Evolutionary conservation across 2,329 filamentous ascomycete genomes (phyloP).

Genomic region (Aotearoamyces nothofagi): DNA sequence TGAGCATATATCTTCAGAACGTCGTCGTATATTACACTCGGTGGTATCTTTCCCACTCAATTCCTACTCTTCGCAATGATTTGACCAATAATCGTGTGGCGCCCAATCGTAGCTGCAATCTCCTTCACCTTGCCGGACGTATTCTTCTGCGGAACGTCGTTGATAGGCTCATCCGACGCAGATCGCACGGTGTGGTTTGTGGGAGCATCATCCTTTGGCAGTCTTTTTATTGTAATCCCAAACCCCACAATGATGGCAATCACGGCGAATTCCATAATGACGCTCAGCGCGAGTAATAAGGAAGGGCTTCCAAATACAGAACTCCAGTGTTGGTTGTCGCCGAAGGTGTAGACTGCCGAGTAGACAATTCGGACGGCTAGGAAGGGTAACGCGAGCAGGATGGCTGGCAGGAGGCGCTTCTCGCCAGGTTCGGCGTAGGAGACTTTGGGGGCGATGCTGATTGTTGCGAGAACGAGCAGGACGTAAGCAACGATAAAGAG

Average conservation of each 20-base stretch:
- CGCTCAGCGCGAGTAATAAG: conserved; percentile 26
- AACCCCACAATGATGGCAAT: conserved; percentile 23
- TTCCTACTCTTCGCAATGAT: too few relatives aligned
- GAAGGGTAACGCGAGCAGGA: conserved; percentile 26
- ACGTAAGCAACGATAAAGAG: conserved; percentile 25
- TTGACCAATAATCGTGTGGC: too few relatives aligned
- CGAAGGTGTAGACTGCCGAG: conserved; percentile 23
- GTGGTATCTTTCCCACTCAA: too few relatives aligned
- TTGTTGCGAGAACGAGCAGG: conserved; percentile 19
- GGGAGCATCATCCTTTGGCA: too few relatives aligned
- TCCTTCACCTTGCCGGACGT: too few relatives aligned
- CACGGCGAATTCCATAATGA: conserved; percentile 30
- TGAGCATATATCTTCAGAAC: too few relatives aligned
- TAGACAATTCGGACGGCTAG: conserved; percentile 30
- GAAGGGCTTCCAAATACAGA: conserved; percentile 20
- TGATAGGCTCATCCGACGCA: too few relatives aligned
- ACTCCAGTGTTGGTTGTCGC: conserved; percentile 24
- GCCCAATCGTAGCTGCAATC: too few relatives aligned
- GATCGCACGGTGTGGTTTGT: too few relatives aligned
- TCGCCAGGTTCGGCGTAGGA: conserved; percentile 22
- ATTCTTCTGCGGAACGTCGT: too few relatives aligned
- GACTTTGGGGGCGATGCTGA: conserved; percentile 14
- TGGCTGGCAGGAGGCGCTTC: conserved; percentile 25
- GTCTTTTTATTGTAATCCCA: too few relatives aligned
- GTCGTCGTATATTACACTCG: too few relatives aligned